These are phyloP conservation scores for Cucumis variabilis DNA, from an alignment of 331 rosid genomes.

Conservation along the genomic window DNA sequence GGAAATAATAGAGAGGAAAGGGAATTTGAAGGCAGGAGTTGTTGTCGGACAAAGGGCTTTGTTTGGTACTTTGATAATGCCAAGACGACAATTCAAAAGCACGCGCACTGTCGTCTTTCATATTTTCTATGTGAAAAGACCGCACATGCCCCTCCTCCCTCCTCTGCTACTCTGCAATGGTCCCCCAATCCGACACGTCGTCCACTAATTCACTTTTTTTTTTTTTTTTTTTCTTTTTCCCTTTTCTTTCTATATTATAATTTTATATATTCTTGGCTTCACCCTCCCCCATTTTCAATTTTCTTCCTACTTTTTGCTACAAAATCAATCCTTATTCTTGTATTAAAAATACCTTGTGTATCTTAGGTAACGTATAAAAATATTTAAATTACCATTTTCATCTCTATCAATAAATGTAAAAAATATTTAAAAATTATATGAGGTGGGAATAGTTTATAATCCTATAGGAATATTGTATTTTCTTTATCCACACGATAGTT, in stretches of 20 bases:
- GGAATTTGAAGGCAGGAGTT: not conserved
- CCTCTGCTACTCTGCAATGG: conserved; percentile 7
- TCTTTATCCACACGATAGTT: too few relatives aligned
- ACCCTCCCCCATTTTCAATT: not conserved
- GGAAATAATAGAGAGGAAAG: conserved; percentile 17
- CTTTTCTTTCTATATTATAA: not conserved
- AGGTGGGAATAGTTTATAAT: too few relatives aligned
- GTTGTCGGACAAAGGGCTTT: conserved; percentile 5
- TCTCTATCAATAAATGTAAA: too few relatives aligned
- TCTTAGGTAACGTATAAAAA: too few relatives aligned
- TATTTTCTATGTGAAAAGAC: conserved; percentile 5
- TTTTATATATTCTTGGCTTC: not conserved
- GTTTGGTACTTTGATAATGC: conserved; percentile 19
- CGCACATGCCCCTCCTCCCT: not conserved
- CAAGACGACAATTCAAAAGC: conserved; percentile 28
- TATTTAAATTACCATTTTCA: too few relatives aligned
- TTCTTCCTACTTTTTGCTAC: not conserved
- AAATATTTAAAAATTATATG: too few relatives aligned
- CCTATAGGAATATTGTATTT: too few relatives aligned
- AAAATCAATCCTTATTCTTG: not conserved
- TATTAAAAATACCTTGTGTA: too few relatives aligned
- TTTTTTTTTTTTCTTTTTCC: not conserved
- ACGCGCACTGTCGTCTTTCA: conserved; percentile 27
- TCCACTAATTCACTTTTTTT: conserved; percentile 5
- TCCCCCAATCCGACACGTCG: conserved; percentile 34